Evolutionary conservation across 139 green algal species (phyloP).

Genomic region (Chlamydomonas sp.): DNA sequence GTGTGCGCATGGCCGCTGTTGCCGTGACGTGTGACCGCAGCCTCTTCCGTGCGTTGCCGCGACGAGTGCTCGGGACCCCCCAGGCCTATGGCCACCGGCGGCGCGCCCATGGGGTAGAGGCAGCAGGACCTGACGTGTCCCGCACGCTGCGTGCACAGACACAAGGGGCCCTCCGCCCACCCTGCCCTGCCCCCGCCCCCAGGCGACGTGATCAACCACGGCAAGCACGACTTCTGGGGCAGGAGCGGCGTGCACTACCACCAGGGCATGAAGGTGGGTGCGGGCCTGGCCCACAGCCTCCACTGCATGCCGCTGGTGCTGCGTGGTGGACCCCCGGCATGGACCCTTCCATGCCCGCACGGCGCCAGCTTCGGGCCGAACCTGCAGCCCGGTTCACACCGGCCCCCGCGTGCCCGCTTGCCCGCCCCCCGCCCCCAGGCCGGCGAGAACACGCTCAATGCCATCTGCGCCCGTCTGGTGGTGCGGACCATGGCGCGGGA

Average conservation of each 20-base stretch:
- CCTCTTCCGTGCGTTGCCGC: neutral
- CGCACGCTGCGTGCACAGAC: too few species aligned
- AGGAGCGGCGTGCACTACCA: slow-evolving; percentile 68
- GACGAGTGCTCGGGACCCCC: too few species aligned
- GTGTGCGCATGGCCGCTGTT: neutral
- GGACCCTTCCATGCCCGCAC: neutral
- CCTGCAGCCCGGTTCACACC: neutral
- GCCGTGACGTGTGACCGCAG: neutral
- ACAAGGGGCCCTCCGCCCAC: too few species aligned
- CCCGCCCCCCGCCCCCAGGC: slow-evolving; percentile 11
- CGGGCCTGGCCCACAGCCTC: neutral
- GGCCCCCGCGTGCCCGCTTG: too few species aligned
- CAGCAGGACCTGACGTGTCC: too few species aligned
- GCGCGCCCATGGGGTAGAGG: too few species aligned
- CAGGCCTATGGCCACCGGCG: too few species aligned
- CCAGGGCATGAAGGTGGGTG: slow-evolving; percentile 52
- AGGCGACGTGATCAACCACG: slow-evolving; percentile 71
- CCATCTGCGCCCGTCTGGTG: slow-evolving; percentile 62
- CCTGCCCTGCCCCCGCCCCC: neutral
- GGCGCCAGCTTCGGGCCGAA: too few species aligned
- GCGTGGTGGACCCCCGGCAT: neutral
- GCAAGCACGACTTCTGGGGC: slow-evolving; percentile 77
- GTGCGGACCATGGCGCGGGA: slow-evolving; percentile 49
- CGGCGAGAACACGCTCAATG: slow-evolving; percentile 77
- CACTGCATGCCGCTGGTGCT: neutral